These are phyloP conservation scores for Ogataea salicorniae DNA, from an alignment of 805 yeast species.

Conservation along the genomic window DNA sequence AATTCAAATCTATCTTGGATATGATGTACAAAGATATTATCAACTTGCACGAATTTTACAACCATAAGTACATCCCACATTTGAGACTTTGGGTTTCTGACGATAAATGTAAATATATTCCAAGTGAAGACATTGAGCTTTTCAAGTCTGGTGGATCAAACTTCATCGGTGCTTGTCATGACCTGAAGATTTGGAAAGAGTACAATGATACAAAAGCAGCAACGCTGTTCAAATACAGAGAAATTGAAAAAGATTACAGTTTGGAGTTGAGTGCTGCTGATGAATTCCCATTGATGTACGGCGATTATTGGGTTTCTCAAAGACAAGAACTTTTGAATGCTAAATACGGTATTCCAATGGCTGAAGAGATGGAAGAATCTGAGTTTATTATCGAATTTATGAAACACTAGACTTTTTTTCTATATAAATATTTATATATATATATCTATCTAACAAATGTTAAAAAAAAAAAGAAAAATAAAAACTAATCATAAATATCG, in stretches of 20 bases:
- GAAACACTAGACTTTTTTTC: background rate
- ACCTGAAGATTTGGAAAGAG: slow-evolving; percentile 33
- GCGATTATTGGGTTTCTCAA: slow-evolving; percentile 21
- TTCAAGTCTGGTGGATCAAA: slow-evolving; percentile 31
- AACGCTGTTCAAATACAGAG: slow-evolving; percentile 21
- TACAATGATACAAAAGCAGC: slow-evolving; percentile 31
- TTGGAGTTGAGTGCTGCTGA: slow-evolving; percentile 17
- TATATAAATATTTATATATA: background rate
- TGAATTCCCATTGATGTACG: slow-evolving; percentile 23
- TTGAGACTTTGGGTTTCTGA: slow-evolving; percentile 34
- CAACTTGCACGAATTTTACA: slow-evolving; percentile 19
- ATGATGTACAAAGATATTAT: slow-evolving; percentile 23
- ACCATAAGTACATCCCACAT: slow-evolving; percentile 32
- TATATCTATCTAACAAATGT: too few species aligned
- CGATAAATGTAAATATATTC: slow-evolving; percentile 35
- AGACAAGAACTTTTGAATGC: slow-evolving; percentile 17
- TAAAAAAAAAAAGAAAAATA: too few species aligned
- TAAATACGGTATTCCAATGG: slow-evolving; percentile 16
- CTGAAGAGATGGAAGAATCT: background rate
- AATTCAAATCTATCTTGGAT: slow-evolving; percentile 17
- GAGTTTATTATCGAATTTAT: background rate
- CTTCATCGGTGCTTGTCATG: slow-evolving; percentile 40
- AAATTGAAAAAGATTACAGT: slow-evolving; percentile 14
- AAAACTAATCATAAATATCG: too few species aligned
- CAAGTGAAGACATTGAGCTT: slow-evolving; percentile 34